A percentile compares a stretch with the other conserved stretches of the same genome.
Conservation (phyloP, 805 yeast genomes). For the Komagataella pastoris region DNA sequence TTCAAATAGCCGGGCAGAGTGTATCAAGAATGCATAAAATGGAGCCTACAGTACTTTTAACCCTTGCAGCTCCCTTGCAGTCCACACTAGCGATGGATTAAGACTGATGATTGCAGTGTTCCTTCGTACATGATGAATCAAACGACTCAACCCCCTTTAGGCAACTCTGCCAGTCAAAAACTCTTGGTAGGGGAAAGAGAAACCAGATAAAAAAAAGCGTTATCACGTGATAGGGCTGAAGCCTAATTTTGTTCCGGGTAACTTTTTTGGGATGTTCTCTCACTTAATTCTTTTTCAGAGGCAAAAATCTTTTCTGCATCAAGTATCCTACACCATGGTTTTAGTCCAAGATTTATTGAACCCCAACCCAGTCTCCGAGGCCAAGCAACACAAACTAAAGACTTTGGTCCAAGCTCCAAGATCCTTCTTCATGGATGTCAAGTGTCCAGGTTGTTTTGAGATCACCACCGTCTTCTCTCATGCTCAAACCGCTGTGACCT, state of each 20-base stretch:
- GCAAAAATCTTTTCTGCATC: not conserved
- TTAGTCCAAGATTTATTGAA: slow-evolving; percentile 97
- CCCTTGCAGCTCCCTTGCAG: not conserved
- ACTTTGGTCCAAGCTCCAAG: slow-evolving; percentile 95
- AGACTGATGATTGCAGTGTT: not conserved
- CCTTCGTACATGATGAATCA: not conserved
- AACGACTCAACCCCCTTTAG: not conserved
- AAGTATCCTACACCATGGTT: slow-evolving; percentile 38
- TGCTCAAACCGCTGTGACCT: slow-evolving; percentile 99
- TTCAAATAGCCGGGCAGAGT: not conserved
- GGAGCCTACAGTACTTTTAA: not conserved
- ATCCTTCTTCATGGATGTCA: slow-evolving; percentile 99
- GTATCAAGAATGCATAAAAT: not conserved
- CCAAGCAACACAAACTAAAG: slow-evolving; percentile 94
- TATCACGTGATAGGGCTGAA: not conserved
- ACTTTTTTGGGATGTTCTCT: not conserved
- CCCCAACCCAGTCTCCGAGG: slow-evolving; percentile 97
- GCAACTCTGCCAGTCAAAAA: not conserved
- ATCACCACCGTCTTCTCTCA: slow-evolving; percentile 99
- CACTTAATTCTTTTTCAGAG: not conserved
- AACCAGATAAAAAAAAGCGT: not conserved
- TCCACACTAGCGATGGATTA: not conserved
- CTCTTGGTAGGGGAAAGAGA: no score
- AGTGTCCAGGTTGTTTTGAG: slow-evolving; percentile 98
- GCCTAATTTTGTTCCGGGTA: not conserved